Evolutionary conservation across 2,329 filamentous ascomycete species (phyloP), one percentile per base, ranked within the genome.

Genomic region (Penicillium sp.): DNA sequence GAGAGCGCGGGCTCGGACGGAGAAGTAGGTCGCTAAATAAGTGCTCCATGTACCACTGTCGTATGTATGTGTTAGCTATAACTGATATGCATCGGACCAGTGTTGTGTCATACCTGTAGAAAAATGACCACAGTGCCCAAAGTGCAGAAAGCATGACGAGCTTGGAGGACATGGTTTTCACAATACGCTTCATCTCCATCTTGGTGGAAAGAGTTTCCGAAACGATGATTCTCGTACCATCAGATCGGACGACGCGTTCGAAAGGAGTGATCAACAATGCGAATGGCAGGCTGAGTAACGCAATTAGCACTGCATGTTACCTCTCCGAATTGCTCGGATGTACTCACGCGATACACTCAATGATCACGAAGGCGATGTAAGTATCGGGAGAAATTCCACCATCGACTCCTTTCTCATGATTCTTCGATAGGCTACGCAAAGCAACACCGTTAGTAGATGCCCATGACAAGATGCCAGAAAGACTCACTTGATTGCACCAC

Each of bases 51-150:
- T 73, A 6, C 75, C 75, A 46, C 74, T 74, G 35, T 39, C 5
- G 28, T 27, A 10, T 20, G 28, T 27, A 10, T 20, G 28, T 30
- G 28, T 54, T 48, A 55, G 24, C 2, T 31, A 10, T 38, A 14
- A 27, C 4, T 11, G 11, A 13, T 11, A 22, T 18, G 7, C 5
- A 13, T 13, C 10, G 10, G 11, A 13, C 11, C 13, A n/a, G 10
- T 16, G 4, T 10, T 27, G 7, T 49, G 24, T 31, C 40, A 27
- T 53, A 68, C 69, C 63, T 64, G 49, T 77, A 77, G 59, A 77
- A 77, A 57, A 77, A 77, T 0, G 74, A 76, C 74, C 75, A 77
- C 16, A 77, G 47, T 2, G 74, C 74, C 74, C 74, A 77, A 4
- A 76, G 51, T 5, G 66, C 57, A 0, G 70, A 72, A 13, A 70